These are phyloP conservation scores for Galerina marginata DNA, from an alignment of 768 basidiomycete species.

Conservation along the genomic window DNA sequence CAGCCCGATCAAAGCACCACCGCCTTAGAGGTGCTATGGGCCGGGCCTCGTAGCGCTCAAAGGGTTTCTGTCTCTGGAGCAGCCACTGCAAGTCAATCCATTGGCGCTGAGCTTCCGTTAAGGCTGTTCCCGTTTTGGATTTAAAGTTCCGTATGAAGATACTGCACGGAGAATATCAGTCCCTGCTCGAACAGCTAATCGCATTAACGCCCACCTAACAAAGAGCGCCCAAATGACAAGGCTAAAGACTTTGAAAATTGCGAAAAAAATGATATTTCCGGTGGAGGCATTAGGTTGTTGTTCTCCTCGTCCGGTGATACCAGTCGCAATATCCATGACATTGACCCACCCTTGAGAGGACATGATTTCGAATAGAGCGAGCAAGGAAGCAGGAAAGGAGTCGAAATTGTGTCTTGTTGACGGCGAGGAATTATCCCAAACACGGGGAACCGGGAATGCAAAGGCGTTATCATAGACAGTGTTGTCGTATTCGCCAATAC, in stretches of 20 bases:
- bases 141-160: slow-evolving; percentile 96
- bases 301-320: slow-evolving; percentile 68
- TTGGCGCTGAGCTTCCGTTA: slow-evolving; percentile 87
- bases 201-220: slow-evolving; percentile 66
- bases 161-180: slow-evolving; percentile 45
- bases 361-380: slow-evolving; percentile 96
- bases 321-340: slow-evolving; percentile 82
- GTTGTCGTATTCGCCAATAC: slow-evolving; percentile 75
- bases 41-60: slow-evolving; percentile 72
- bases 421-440: slow-evolving; percentile 87
- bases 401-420: slow-evolving; percentile 91
- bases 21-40: slow-evolving; percentile 61
- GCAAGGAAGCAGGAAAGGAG: slow-evolving; percentile 77
- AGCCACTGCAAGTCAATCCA: slow-evolving; percentile 95
- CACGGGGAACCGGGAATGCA: slow-evolving; percentile 80
- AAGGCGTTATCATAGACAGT: slow-evolving; percentile 66
- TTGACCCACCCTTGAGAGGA: slow-evolving; percentile 98
- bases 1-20: slow-evolving; percentile 94
- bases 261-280: slow-evolving; percentile 87
- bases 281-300: slow-evolving; percentile 78
- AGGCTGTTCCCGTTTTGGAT: slow-evolving; percentile 81
- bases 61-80: slow-evolving; percentile 85
- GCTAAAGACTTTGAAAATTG: slow-evolving; percentile 90
- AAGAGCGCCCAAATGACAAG: slow-evolving; percentile 91
- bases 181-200: slow-evolving; percentile 13